phyloP scores from a whole-genome alignment of 2,329 filamentous ascomycete genomes.

The Calonectria multiphialidica region DNA sequence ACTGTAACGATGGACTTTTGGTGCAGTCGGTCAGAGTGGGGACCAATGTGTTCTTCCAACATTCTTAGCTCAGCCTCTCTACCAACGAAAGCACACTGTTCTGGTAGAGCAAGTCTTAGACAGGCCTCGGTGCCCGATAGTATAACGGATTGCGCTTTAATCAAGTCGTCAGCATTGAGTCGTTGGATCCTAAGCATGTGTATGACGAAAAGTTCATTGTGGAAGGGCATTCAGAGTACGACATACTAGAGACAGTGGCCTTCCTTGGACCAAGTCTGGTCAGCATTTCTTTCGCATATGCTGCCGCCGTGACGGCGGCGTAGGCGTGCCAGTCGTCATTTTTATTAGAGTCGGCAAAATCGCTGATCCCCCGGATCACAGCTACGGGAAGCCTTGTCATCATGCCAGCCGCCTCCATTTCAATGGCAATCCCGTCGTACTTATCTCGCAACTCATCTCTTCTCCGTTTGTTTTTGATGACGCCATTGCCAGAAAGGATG shows the following conservation, averaged over 20 bases:
- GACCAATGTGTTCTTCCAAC: neutral
- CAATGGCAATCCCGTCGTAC: slow-evolving; percentile 5
- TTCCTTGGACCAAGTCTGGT: neutral
- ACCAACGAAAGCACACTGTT: neutral
- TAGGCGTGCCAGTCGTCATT: slow-evolving; percentile 9
- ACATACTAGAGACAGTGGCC: neutral
- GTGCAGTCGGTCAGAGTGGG: neutral
- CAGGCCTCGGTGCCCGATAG: neutral
- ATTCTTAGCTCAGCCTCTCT: neutral
- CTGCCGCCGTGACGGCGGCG: slow-evolving; percentile 1
- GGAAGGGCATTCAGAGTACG: neutral
- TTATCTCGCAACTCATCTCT: slow-evolving; percentile 1
- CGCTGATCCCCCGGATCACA: slow-evolving; percentile 5
- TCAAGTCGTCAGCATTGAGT: neutral
- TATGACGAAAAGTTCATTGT: neutral
- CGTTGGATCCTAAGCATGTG: no score
- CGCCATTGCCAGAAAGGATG: slow-evolving; percentile 8
- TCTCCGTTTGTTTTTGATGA: neutral
- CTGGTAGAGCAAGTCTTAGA: neutral
- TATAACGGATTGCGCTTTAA: neutral
- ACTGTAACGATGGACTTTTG: slow-evolving; percentile 3
- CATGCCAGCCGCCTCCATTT: slow-evolving; percentile 15
- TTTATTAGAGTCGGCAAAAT: slow-evolving; percentile 9
- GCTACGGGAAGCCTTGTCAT: slow-evolving; percentile 1
- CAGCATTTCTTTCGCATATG: slow-evolving; percentile 9